Percentiles rank a stretch among this genome's conserved stretches.
Evolutionary conservation across 1,284 basidiomycete genomes (phyloP).

Genomic region (Retiboletus flavoniger): DNA sequence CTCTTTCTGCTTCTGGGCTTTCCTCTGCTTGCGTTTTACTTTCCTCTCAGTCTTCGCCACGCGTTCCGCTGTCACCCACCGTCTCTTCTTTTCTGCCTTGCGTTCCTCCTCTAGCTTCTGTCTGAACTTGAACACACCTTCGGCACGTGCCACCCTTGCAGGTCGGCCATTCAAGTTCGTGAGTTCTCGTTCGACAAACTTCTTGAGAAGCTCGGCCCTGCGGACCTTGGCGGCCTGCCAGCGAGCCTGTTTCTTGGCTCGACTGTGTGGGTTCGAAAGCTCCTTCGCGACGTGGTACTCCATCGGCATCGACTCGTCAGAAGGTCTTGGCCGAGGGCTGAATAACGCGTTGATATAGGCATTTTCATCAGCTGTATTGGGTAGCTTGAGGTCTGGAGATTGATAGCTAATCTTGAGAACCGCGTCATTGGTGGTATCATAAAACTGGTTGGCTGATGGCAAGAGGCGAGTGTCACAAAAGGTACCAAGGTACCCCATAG

Average conservation of each 20-base stretch:
- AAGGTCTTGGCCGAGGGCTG: constrained; percentile 41
- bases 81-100: constrained; percentile 56
- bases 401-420: constrained; percentile 68
- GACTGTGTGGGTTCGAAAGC: constrained; percentile 74
- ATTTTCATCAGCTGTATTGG: constrained; percentile 46
- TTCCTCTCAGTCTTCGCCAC: constrained; percentile 46
- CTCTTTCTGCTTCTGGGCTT: constrained; percentile 56
- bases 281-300: constrained; percentile 66
- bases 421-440: constrained; percentile 58
- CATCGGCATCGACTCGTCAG: constrained; percentile 55
- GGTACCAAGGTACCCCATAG: not conserved
- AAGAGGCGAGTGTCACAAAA: constrained; percentile 10
- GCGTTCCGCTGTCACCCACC: constrained; percentile 51
- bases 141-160: constrained; percentile 58
- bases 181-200: constrained; percentile 56
- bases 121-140: constrained; percentile 73
- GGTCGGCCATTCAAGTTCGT: constrained; percentile 55
- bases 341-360: constrained; percentile 59
- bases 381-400: constrained; percentile 49
- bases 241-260: constrained; percentile 73
- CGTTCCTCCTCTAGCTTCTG: constrained; percentile 56
- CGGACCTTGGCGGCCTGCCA: constrained; percentile 58
- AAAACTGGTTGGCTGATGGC: constrained; percentile 44
- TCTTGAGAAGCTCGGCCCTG: constrained; percentile 49
- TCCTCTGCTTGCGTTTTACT: constrained; percentile 55